Base-by-base conservation (phyloP, 129 eudicot species). In the Helichrysum umbraculigerum region DNA sequence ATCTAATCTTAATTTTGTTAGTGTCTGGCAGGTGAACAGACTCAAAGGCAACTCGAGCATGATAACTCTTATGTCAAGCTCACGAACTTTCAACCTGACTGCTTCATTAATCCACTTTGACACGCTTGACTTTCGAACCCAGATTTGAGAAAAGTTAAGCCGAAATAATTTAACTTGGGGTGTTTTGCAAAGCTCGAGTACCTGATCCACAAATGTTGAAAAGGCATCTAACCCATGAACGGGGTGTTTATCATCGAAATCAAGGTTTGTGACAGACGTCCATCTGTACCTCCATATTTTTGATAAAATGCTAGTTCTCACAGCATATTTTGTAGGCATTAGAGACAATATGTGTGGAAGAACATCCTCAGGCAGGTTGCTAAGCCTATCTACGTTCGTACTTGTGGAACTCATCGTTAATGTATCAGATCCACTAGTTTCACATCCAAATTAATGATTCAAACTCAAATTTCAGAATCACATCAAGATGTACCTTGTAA, bases 251-350 rank as follows among this genome's bases (percentile, higher is more conserved):
- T 72, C 83, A 25, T 79, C 74, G 37, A 79, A 65, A 29, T 72
- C 78, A 35, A 79, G 68, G 39, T 72, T 66, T 20, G 61, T n/a
- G 51, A 73, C 21, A 0, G 20, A 41, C 12, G 35, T 80, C 74
- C 72, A 73, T 3, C n/a, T 47, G 74, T 74, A 28, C 32, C 54
- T 52, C 83, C 83, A 80, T 54, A 34, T 8, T 57, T 73, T 74
- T 5, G 83, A 66, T 59, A 80, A 67, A n/a, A 80, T 41, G 68
- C 70, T 39, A 10, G 83, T 73, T 21, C 79, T 58, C 15, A 80
- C 74, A 1, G 79, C 70, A 30, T 34, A 39, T 6, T 66, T 74
- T 4, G 75, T 73, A 28, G 79, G 76, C 58, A 79, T 75, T 16
- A 71, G 61, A 32, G 66, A 44, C 5, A 79, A 63, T 35, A 6